Percentiles rank a stretch among this genome's conserved stretches.
phyloP scores from a whole-genome alignment of 2,329 filamentous ascomycete genomes.

The Davidsoniella australis region DNA sequence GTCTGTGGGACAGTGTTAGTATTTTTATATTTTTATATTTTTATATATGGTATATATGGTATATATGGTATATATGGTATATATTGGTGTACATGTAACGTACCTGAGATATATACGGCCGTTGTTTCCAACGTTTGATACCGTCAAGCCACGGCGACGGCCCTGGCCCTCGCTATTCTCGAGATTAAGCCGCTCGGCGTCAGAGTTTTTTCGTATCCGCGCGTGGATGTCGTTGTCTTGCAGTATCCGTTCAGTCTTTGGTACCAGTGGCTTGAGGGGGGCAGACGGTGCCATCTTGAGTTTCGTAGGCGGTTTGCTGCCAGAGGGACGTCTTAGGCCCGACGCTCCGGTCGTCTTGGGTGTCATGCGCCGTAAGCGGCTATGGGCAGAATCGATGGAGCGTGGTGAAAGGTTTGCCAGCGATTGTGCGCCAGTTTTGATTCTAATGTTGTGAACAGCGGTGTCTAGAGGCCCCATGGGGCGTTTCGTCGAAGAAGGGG shows the following conservation, averaged over 20 bases:
- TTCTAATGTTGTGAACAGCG: slow-evolving; percentile 4
- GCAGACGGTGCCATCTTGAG: slow-evolving; percentile 12
- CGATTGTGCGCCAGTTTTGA: slow-evolving; percentile 4
- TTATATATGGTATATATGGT: not conserved
- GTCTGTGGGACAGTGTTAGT: slow-evolving; percentile 24
- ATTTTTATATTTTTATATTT: too few species aligned
- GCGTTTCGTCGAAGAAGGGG: not conserved
- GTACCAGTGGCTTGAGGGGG: slow-evolving; percentile 12
- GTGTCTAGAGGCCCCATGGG: not conserved
- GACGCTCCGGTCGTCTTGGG: slow-evolving; percentile 3
- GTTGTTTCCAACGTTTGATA: slow-evolving; percentile 69
- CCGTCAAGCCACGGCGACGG: slow-evolving; percentile 45
- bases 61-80: not conserved
- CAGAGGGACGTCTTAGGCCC: not conserved
- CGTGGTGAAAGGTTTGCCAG: slow-evolving; percentile 3
- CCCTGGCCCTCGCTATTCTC: slow-evolving; percentile 39
- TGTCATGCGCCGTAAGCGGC: slow-evolving; percentile 6
- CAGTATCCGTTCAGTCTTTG: slow-evolving; percentile 24
- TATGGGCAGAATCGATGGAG: slow-evolving; percentile 10
- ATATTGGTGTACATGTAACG: slow-evolving; percentile 15
- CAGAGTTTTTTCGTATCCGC: slow-evolving; percentile 33
- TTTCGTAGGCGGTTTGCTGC: slow-evolving; percentile 5
- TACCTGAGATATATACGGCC: slow-evolving; percentile 71
- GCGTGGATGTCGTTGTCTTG: slow-evolving; percentile 22
- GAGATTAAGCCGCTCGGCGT: slow-evolving; percentile 34